These are phyloP conservation scores for Paratinospora sagittata DNA, from an alignment of 164 flowering plant species.

Conservation along the genomic window DNA sequence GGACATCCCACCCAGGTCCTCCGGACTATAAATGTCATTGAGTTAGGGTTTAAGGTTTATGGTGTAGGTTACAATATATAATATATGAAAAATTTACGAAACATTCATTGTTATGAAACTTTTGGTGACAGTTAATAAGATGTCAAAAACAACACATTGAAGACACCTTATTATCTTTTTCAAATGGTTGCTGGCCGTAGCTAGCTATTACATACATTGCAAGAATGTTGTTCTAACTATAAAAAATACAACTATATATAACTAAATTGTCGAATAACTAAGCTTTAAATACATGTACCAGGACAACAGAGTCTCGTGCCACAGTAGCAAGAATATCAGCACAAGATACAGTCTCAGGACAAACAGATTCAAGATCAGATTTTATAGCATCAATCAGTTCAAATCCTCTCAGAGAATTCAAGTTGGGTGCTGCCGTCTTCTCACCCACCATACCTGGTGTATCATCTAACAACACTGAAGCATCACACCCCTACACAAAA, in stretches of 20 bases:
- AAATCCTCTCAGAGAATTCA: constrained; percentile 69
- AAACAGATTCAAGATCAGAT: constrained; percentile 44
- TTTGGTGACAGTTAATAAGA: too few relatives aligned
- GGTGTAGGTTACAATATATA: too few relatives aligned
- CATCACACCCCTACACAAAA: constrained; percentile 73
- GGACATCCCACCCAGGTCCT: constrained; percentile 77
- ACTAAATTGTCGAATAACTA: too few relatives aligned
- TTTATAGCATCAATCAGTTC: constrained; percentile 71
- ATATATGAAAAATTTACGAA: too few relatives aligned
- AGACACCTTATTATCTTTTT: too few relatives aligned
- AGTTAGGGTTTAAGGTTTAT: too few relatives aligned
- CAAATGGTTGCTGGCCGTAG: background rate
- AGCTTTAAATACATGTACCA: constrained; percentile 29
- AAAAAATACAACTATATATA: background rate
- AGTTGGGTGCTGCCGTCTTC: constrained; percentile 65
- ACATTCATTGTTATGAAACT: too few relatives aligned
- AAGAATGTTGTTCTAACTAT: too few relatives aligned
- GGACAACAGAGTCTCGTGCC: constrained; percentile 72
- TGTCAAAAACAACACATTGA: too few relatives aligned
- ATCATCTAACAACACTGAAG: constrained; percentile 70
- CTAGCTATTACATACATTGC: too few relatives aligned
- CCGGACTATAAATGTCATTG: constrained; percentile 42
- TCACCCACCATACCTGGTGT: constrained; percentile 44
- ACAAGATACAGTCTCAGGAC: constrained; percentile 75
- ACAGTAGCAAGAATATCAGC: constrained; percentile 73